Evolutionary conservation across 495 filamentous ascomycete species (phyloP).

Genomic region (Daldinia concentrica): DNA sequence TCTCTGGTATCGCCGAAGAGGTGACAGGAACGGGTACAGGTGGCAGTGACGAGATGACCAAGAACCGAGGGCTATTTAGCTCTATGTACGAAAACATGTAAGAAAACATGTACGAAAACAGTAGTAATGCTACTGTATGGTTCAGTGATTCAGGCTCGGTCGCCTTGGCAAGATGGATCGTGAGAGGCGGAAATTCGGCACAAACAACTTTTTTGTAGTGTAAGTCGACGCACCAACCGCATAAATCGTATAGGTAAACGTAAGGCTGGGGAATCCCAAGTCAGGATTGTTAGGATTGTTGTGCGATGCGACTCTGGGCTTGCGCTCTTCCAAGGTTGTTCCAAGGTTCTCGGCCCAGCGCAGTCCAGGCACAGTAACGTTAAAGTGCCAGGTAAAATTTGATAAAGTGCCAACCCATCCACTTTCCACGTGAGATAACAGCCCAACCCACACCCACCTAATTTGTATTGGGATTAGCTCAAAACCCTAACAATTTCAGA

Average conservation of each 20-base stretch:
- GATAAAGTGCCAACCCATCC: too few relatives aligned
- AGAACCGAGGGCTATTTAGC: neutral
- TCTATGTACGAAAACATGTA: neutral
- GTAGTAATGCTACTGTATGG: neutral
- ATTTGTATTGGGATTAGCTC: too few relatives aligned
- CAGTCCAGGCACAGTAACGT: too few relatives aligned
- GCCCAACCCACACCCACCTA: too few relatives aligned
- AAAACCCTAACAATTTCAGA: too few relatives aligned
- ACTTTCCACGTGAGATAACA: too few relatives aligned
- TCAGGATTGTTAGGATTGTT: neutral
- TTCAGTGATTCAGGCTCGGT: neutral
- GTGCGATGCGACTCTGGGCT: neutral
- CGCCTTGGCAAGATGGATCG: neutral
- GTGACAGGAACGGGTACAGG: neutral
- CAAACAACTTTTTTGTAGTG: neutral
- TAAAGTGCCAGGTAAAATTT: too few relatives aligned
- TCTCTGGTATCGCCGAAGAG: neutral
- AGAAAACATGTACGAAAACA: neutral
- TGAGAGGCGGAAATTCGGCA: neutral
- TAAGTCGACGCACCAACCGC: neutral
- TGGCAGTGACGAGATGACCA: neutral
- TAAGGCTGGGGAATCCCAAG: constrained; percentile 5
- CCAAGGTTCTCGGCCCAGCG: too few relatives aligned
- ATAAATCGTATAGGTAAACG: too few relatives aligned
- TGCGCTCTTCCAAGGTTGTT: neutral